Evolutionary conservation across 2,329 filamentous ascomycete species (phyloP).

Genomic region (Alternaria ventricosa): DNA sequence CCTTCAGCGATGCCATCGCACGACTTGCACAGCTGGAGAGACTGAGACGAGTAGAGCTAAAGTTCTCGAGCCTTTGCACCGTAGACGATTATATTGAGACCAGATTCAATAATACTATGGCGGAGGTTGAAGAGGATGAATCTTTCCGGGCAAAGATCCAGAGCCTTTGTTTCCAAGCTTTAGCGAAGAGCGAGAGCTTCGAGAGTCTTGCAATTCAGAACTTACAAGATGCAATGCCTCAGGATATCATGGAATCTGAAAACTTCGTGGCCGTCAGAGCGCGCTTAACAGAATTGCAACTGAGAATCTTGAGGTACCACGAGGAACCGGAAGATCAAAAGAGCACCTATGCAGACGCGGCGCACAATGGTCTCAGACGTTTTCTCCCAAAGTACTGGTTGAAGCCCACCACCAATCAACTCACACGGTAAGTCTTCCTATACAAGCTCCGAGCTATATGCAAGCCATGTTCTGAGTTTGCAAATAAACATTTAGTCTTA

Average conservation of each 20-base stretch:
- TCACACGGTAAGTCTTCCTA: not conserved
- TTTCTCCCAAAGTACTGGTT: not conserved
- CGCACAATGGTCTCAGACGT: not conserved
- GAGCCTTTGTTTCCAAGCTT: not conserved
- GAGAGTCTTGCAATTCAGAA: not conserved
- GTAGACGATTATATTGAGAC: not conserved
- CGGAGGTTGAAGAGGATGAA: not conserved
- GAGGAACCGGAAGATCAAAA: not conserved
- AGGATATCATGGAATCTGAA: not conserved
- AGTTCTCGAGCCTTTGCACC: not conserved
- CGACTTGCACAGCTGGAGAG: not conserved
- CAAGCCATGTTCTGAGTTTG: not conserved
- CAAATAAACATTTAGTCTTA: not conserved
- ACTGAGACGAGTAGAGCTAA: not conserved
- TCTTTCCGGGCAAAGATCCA: not conserved
- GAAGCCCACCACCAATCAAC: not conserved
- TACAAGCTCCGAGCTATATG: not conserved
- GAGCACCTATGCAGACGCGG: not conserved
- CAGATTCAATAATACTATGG: not conserved
- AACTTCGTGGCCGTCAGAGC: not conserved
- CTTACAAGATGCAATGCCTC: not conserved
- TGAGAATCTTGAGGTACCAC: not conserved
- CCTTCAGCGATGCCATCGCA: not conserved
- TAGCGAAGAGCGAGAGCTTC: not conserved
- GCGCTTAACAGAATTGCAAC: not conserved